Base-by-base conservation (phyloP, 805 yeast genomes). In the Schwanniomyces vanrijiae region DNA sequence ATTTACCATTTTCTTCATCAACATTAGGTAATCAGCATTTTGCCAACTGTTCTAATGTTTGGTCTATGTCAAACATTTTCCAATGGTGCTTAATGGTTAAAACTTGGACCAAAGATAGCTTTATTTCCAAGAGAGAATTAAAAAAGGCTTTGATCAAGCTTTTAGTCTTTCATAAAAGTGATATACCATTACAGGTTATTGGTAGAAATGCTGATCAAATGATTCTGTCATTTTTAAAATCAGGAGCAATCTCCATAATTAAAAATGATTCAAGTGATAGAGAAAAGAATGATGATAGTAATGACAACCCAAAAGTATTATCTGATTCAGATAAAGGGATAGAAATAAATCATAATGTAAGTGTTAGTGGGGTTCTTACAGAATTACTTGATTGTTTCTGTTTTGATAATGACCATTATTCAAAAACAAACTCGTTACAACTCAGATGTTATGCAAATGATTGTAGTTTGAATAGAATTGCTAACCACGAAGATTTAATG, bases 1-100 rank as follows among this genome's bases (percentile, higher is more conserved):
- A 76, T 39, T 67, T 82, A 7, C 86, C 86, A 2, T 83, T 83
- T 51, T 63, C 80, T 3, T 75, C 85, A 0, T 71, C 77, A 10
- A 63, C 75, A 0, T 59, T 83, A 31, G 71, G 69, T 13, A 72
- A 73, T 18, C 64, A 67, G n/a, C 84, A 82, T 50, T 71, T 81
- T 44, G 59, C 75, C 9, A 69, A 65, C 20, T 82, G 86, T 53
- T 57, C 59, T 2, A 63, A 64, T 29, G 74, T 82, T 3, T 75
- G 77, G 65, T 68, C 77, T 0, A 51, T 84, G 11, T 73, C 77
- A 0, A 71, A 69, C 16, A 64, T 83, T 3, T 82, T 78, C 55
- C 57, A 62, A 25, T 83, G 88, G 88, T 76, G 83, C 29, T 67
- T 75, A 44, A 66, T 76, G 25, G 66, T 80, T 43, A 64, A 65